phyloP scores from a whole-genome alignment of 208 protist species.

The Balamuthia mandrillaris region DNA sequence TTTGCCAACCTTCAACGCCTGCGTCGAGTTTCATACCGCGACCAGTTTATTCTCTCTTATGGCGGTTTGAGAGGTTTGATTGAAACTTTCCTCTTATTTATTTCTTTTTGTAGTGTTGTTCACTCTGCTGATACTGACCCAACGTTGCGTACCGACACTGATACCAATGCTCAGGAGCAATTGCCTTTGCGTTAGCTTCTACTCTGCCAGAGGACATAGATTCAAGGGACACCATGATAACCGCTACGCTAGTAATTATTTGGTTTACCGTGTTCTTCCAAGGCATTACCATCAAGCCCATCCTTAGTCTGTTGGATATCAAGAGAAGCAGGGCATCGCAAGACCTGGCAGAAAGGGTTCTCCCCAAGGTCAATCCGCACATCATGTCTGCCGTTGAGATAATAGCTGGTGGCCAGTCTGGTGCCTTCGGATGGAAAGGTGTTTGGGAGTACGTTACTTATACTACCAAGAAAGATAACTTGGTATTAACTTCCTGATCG shows the following conservation, averaged over 20 bases:
- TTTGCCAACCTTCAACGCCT: not conserved
- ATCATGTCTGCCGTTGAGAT: no score
- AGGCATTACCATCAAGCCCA: not conserved
- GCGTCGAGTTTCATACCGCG: not conserved
- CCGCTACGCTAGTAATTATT: not conserved
- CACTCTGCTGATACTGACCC: not conserved
- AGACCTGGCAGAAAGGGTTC: no score
- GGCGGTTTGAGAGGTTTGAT: not conserved
- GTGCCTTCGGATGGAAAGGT: no score
- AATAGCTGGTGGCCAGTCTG: no score
- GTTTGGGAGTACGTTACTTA: no score
- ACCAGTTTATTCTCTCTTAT: not conserved
- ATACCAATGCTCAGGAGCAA: not conserved
- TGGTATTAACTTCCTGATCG: no score
- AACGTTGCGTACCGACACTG: not conserved
- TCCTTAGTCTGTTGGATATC: no score
- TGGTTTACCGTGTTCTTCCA: not conserved
- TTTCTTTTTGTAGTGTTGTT: not conserved
- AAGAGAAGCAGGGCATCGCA: no score
- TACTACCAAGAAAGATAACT: no score
- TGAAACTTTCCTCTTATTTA: no score
- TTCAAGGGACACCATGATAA: not conserved
- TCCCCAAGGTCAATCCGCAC: no score
- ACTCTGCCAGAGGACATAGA: not conserved
- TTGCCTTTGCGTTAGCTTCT: conserved; percentile 2